Conservation (phyloP, 495 filamentous ascomycete species). For the Podospora conica region DNA sequence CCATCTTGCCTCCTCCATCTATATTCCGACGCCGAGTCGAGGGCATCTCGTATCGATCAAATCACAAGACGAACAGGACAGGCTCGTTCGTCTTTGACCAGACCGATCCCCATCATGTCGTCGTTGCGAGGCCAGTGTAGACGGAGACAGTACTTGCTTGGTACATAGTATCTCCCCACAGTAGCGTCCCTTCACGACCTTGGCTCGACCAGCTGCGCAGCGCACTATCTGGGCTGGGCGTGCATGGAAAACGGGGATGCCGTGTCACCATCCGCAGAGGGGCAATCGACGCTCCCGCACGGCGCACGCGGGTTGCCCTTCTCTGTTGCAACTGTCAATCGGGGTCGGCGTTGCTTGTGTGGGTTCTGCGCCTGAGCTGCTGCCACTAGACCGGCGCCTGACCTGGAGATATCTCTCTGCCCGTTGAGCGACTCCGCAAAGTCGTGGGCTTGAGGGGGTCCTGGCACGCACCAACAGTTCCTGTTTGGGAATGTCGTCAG, state of each 20-base stretch:
- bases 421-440: background rate
- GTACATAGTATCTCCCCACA: background rate
- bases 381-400: background rate
- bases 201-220: background rate
- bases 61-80: background rate
- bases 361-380: background rate
- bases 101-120: background rate
- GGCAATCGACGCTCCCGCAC: background rate
- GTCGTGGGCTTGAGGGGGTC: background rate
- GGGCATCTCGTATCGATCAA: background rate
- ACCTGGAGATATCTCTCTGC: background rate
- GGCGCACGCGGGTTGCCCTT: background rate
- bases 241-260: background rate
- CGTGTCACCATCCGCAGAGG: slow-evolving; percentile 1
- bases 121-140: background rate
- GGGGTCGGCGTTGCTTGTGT: slow-evolving; percentile 1
- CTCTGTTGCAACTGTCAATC: background rate
- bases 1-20: background rate
- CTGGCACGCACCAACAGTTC: slow-evolving; percentile 24
- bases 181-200: background rate
- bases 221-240: background rate
- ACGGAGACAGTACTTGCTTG: background rate
- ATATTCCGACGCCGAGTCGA: background rate
- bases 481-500: slow-evolving; percentile 31
- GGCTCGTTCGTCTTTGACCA: background rate